A percentile compares a stretch with the other conserved stretches of the same genome.
Evolutionary conservation across 2,329 filamentous ascomycete species (phyloP).

Genomic region (Aspergillus thermomutatus): DNA sequence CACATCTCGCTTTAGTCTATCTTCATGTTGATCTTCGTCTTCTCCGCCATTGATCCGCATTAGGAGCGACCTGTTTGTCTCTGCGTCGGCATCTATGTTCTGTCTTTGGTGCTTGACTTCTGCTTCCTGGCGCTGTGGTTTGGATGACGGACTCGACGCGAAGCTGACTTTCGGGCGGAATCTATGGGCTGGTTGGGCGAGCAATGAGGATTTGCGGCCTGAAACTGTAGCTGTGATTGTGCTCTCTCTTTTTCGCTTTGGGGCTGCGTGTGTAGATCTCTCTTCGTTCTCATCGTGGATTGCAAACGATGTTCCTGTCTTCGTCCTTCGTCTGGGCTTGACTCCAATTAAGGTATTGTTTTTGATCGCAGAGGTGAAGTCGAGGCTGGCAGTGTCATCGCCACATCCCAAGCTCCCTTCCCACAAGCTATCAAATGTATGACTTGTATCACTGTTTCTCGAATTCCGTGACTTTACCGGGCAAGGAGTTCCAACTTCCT

Average conservation of each 20-base stretch:
- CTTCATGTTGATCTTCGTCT: constrained; percentile 5
- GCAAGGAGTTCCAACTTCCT: constrained; percentile 33
- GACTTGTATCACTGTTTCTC: constrained; percentile 15
- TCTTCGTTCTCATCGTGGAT: constrained; percentile 39
- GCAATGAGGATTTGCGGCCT: constrained; percentile 31
- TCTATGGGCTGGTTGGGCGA: constrained; percentile 40
- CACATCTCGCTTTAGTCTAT: constrained; percentile 28
- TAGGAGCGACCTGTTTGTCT: constrained; percentile 16
- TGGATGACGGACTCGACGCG: constrained; percentile 18
- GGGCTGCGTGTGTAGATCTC: constrained; percentile 6
- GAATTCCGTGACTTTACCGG: constrained; percentile 24
- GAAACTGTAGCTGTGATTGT: constrained; percentile 7
- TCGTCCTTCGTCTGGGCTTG: constrained; percentile 28
- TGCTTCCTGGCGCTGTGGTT: constrained; percentile 8
- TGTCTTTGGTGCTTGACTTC: constrained; percentile 4
- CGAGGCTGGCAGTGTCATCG: constrained; percentile 38
- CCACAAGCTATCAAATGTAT: constrained; percentile 22
- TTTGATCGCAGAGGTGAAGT: constrained; percentile 41
- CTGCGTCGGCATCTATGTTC: constrained; percentile 5
- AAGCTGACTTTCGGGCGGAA: constrained; percentile 34
- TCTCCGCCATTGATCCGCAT: constrained; percentile 9
- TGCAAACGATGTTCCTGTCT: constrained; percentile 27
- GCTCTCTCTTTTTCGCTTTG: constrained; percentile 18
- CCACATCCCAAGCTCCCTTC: constrained; percentile 21
- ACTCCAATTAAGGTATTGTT: constrained; percentile 26